phyloP scores from a whole-genome alignment of 2,329 filamentous ascomycete species.

The Ceratocystis ficicola region DNA sequence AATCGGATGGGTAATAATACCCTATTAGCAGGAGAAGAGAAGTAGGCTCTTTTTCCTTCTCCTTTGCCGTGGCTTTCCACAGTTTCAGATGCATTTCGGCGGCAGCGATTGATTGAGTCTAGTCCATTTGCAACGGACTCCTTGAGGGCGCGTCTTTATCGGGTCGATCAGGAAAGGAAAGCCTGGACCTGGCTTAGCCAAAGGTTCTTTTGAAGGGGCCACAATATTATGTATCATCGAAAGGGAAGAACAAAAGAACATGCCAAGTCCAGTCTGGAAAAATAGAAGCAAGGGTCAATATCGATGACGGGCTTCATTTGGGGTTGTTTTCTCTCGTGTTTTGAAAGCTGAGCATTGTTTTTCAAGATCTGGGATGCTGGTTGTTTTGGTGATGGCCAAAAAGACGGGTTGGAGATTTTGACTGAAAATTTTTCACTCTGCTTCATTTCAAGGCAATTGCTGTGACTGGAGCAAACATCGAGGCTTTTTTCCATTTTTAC shows the following conservation, averaged over 20 bases:
- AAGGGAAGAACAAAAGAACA: constrained; percentile 12
- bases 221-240: neutral
- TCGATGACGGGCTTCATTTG: constrained; percentile 11
- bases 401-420: neutral
- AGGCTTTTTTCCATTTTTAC: too few relatives aligned
- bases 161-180: constrained; percentile 11
- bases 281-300: constrained; percentile 7
- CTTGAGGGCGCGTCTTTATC: constrained; percentile 1
- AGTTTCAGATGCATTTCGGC: too few relatives aligned
- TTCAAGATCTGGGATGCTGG: neutral
- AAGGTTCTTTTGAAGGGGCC: constrained; percentile 9
- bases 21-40: neutral
- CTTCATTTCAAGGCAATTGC: too few relatives aligned
- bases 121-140: neutral
- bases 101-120: neutral
- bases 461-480: too few relatives aligned
- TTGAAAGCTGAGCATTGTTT: neutral
- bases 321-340: constrained; percentile 1
- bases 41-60: too few relatives aligned
- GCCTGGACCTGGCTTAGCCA: constrained; percentile 8
- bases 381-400: neutral
- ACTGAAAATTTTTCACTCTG: too few relatives aligned
- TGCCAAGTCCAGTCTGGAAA: constrained; percentile 5
- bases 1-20: neutral
- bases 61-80: too few relatives aligned